Conservation (phyloP, 2,329 filamentous ascomycete species). For the Phaeomoniella chlamydospora region DNA sequence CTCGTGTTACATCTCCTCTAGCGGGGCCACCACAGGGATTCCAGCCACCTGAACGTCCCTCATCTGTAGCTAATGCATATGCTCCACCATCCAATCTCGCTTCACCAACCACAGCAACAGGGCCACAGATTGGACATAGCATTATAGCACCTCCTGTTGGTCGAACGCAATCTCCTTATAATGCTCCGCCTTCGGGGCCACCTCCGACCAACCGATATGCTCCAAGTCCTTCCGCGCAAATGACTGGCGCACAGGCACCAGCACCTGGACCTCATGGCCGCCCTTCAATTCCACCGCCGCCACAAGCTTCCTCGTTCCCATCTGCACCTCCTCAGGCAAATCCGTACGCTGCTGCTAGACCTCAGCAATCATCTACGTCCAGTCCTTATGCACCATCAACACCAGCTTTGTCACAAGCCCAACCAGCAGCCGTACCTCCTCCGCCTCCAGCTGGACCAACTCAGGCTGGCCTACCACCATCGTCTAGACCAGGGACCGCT, state of each 20-base stretch:
- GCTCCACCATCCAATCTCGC: conserved; percentile 40
- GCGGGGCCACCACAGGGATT: conserved; percentile 38
- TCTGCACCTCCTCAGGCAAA: conserved; percentile 28
- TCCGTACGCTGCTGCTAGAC: conserved; percentile 42
- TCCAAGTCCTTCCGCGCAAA: conserved; percentile 46
- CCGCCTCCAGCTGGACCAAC: conserved; percentile 25
- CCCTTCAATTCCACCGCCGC: conserved; percentile 34
- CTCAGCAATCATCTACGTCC: conserved; percentile 5
- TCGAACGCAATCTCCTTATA: conserved; percentile 74
- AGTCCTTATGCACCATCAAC: conserved; percentile 21
- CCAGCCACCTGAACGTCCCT: conserved; percentile 33
- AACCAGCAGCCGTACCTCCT: conserved; percentile 29
- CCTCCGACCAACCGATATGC: conserved; percentile 67
- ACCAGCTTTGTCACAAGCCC: conserved; percentile 25
- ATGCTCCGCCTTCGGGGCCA: conserved; percentile 55
- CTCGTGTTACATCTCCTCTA: conserved; percentile 57
- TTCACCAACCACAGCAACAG: conserved; percentile 16
- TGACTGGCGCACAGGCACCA: conserved; percentile 23
- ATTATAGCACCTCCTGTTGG: conserved; percentile 45
- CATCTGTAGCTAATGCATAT: conserved; percentile 49
- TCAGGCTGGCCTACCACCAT: conserved; percentile 33
- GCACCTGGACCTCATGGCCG: conserved; percentile 19
- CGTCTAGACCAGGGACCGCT: conserved; percentile 31
- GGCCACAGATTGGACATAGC: conserved; percentile 22
- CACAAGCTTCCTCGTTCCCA: conserved; percentile 17